Percentiles rank a stretch among this genome's conserved stretches.
These are phyloP conservation scores for Casuarina equisetifolia DNA, from an alignment of 306 rosid genomes.

Conservation along the genomic window DNA sequence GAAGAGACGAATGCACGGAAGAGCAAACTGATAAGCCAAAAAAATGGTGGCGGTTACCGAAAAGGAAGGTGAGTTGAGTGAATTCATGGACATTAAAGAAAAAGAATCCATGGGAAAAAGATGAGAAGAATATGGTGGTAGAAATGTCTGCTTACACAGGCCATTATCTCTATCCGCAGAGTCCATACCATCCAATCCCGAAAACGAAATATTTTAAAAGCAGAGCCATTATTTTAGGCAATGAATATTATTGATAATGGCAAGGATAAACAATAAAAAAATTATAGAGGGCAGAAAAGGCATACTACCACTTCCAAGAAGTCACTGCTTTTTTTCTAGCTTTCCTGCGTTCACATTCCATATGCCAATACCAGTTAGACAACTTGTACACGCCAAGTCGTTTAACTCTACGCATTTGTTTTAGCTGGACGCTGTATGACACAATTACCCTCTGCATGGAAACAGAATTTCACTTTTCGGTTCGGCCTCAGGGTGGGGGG, in stretches of 20 bases:
- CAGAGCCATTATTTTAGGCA: conserved; percentile 27
- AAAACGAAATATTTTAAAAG: conserved; percentile 11
- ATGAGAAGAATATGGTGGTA: conserved; percentile 39
- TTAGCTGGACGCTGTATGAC: conserved; percentile 36
- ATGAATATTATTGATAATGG: conserved; percentile 2
- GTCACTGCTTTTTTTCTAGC: conserved; percentile 44
- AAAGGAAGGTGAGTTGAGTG: conserved; percentile 30
- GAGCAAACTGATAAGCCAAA: conserved; percentile 21
- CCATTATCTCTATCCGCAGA: conserved; percentile 54
- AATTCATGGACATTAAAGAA: conserved; percentile 39
- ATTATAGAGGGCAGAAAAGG: conserved; percentile 49
- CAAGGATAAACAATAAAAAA: conserved; percentile 7
- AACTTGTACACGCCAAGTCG: conserved; percentile 79
- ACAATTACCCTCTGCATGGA: conserved; percentile 56
- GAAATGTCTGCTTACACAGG: conserved; percentile 43
- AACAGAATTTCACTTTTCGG: conserved; percentile 19
- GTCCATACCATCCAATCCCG: conserved; percentile 45
- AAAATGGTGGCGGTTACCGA: conserved; percentile 10
- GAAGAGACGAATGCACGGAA: conserved; percentile 25
- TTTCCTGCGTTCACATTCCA: conserved; percentile 63
- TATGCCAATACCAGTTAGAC: conserved; percentile 53
- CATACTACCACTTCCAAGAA: conserved; percentile 55
- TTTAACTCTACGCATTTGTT: conserved; percentile 44
- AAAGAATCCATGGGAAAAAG: conserved; percentile 34
- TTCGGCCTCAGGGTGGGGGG: conserved; percentile 28